Base-by-base conservation (phyloP, 306 rosid species). In the Sindora glabra region DNA sequence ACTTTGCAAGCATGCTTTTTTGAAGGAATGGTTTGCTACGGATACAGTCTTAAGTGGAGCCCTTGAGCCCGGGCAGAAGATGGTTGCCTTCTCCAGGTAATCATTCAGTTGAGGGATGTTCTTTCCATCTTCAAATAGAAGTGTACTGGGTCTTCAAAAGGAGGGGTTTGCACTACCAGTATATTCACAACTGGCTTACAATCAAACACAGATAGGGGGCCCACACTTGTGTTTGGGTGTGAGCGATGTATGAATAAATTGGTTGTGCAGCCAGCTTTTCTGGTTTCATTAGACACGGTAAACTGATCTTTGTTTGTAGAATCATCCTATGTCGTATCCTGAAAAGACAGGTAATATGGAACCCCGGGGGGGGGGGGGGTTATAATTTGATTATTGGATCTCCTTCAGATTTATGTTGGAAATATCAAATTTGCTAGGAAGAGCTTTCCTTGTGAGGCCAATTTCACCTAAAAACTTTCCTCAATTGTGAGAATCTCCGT, bases 11-110 rank as follows among this genome's bases (percentile, higher is more conserved):
- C 22, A 39, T 18, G 73, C n/a, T n/a, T 42, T 72, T 57, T 29
- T 56, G 65, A 60, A 69, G 60, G 71, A 70, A 45, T 61, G 65
- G 60, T 63, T 55, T 70, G 54, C 39, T 56, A 66, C 49, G 21
- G 32, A n/a, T 14, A 17, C 49, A 32, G 17, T 70, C 24, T n/a
- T 15, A 62, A 48, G 51, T 18, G 68, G 48, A 78, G 60, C 65
- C 56, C 63, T 62, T 56, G 44, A 55, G 26, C 39, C 63, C 38
- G 10, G 68, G 62, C 49, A 11, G 66, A 66, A 59, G 56, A 37
- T 68, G 60, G 17, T 53, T 60, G 37, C 52, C 51, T 55, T 46
- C 45, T 38, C 70, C 72, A 69, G 81, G 82, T 80, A 80, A n/a
- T n/a, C n/a, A n/a, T n/a, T n/a, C n/a, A n/a, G n/a, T n/a, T n/a